Evolutionary conservation across 805 yeast species (phyloP).

Genomic region (Pichia phayaonensis): DNA sequence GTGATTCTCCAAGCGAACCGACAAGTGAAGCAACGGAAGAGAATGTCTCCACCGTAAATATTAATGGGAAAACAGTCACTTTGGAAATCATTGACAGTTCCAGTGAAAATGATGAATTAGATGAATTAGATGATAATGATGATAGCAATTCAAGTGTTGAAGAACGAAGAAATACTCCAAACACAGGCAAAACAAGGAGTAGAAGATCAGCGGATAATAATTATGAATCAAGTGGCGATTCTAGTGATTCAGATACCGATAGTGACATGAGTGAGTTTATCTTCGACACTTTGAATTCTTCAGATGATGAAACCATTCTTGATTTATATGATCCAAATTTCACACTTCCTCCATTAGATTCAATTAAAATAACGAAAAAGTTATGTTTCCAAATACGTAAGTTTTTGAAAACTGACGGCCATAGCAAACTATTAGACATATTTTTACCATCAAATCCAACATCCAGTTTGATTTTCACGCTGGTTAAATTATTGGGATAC

Average conservation of each 20-base stretch:
- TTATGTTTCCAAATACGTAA: constrained; percentile 40
- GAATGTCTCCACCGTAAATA: not conserved
- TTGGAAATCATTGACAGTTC: not conserved
- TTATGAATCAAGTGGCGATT: constrained; percentile 2
- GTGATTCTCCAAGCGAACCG: not conserved
- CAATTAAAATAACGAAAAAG: constrained; percentile 31
- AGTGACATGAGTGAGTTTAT: constrained; percentile 11
- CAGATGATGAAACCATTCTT: constrained; percentile 3
- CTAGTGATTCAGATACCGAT: constrained; percentile 5
- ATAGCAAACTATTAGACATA: constrained; percentile 45
- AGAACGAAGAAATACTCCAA: not conserved
- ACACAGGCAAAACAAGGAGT: not conserved
- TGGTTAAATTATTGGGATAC: constrained; percentile 60
- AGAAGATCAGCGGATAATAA: not conserved
- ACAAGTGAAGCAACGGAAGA: not conserved
- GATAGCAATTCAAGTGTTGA: not conserved
- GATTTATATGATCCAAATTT: constrained; percentile 4
- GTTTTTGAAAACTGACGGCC: constrained; percentile 54
- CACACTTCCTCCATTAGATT: constrained; percentile 15
- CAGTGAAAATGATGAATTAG: not conserved
- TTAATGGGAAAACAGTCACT: not conserved
- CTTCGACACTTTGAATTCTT: constrained; percentile 4
- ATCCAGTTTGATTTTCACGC: constrained; percentile 45
- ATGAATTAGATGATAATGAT: not conserved
- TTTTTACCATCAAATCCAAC: constrained; percentile 51